phyloP scores from a whole-genome alignment of 306 rosid species.

The Erythrophleum fordii region DNA sequence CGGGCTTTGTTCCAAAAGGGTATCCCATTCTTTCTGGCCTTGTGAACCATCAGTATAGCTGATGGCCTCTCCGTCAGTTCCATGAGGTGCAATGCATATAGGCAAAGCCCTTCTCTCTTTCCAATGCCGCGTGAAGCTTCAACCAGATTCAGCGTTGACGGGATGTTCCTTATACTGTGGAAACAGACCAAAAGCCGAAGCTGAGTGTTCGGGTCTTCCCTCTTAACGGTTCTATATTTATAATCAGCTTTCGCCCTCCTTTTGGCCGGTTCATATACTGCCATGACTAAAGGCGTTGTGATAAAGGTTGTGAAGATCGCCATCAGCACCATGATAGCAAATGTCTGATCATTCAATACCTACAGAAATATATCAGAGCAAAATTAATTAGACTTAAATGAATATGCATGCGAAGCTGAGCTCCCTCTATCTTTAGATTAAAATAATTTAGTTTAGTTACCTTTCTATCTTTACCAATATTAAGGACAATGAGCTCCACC shows the following conservation, averaged over 20 bases:
- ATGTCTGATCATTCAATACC: slow-evolving; percentile 80
- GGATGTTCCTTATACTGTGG: slow-evolving; percentile 59
- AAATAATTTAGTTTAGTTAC: slow-evolving; percentile 24
- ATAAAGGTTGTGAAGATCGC: slow-evolving; percentile 79
- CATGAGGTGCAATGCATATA: slow-evolving; percentile 71
- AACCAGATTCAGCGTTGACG: slow-evolving; percentile 59
- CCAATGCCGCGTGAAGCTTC: slow-evolving; percentile 67
- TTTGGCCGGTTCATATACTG: slow-evolving; percentile 60
- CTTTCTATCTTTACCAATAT: slow-evolving; percentile 79
- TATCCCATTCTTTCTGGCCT: slow-evolving; percentile 61
- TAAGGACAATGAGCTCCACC: slow-evolving; percentile 80
- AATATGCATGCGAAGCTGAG: neutral
- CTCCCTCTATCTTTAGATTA: neutral
- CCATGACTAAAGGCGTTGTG: slow-evolving; percentile 65
- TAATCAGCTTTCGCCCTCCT: slow-evolving; percentile 43
- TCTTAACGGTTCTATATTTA: slow-evolving; percentile 51
- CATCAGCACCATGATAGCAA: slow-evolving; percentile 80
- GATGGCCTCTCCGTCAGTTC: slow-evolving; percentile 71
- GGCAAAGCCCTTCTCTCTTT: slow-evolving; percentile 53
- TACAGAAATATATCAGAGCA: slow-evolving; percentile 23
- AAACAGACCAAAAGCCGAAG: slow-evolving; percentile 65
- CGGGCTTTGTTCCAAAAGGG: slow-evolving; percentile 68
- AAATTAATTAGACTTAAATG: neutral
- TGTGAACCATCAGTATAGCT: slow-evolving; percentile 69
- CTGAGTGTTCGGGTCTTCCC: slow-evolving; percentile 46